A percentile compares a stretch with the other conserved stretches of the same genome.
These are phyloP conservation scores for Amaranthus cruentus DNA, from an alignment of 148 eudicot species.

Conservation along the genomic window DNA sequence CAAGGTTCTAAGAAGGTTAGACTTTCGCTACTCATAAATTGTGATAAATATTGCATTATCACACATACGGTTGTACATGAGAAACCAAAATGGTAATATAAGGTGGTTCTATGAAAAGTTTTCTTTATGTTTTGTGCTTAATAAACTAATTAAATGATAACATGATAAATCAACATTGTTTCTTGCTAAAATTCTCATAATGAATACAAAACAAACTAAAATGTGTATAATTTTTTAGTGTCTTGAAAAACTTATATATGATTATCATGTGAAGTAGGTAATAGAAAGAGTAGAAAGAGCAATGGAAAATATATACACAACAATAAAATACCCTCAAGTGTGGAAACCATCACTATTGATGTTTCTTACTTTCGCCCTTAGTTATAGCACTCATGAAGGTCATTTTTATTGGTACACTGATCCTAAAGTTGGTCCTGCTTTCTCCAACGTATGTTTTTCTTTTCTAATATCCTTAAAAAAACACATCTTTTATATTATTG, in stretches of 20 bases:
- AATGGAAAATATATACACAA: constrained; percentile 40
- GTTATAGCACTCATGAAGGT: constrained; percentile 68
- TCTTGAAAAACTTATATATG: not conserved
- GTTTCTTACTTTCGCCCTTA: constrained; percentile 53
- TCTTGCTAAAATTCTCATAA: no score
- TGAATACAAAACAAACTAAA: no score
- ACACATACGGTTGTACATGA: no score
- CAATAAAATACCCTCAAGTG: constrained; percentile 50
- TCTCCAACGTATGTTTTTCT: constrained; percentile 42
- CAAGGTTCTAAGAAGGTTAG: constrained; percentile 30
- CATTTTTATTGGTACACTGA: constrained; percentile 73
- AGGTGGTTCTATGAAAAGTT: no score
- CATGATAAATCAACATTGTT: no score
- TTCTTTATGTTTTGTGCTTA: no score
- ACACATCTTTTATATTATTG: not conserved
- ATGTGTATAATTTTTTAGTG: no score
- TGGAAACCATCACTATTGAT: constrained; percentile 72
- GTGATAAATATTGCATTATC: no score
- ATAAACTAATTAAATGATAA: no score
- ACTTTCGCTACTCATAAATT: not conserved
- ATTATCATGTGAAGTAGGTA: constrained; percentile 23
- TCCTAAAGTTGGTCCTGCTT: constrained; percentile 51
- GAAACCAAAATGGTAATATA: no score
- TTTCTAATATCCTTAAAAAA: no score
- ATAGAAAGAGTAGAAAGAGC: constrained; percentile 35